phyloP scores from a whole-genome alignment of 129 eudicot species.

The Heracleum sosnowskyi region DNA sequence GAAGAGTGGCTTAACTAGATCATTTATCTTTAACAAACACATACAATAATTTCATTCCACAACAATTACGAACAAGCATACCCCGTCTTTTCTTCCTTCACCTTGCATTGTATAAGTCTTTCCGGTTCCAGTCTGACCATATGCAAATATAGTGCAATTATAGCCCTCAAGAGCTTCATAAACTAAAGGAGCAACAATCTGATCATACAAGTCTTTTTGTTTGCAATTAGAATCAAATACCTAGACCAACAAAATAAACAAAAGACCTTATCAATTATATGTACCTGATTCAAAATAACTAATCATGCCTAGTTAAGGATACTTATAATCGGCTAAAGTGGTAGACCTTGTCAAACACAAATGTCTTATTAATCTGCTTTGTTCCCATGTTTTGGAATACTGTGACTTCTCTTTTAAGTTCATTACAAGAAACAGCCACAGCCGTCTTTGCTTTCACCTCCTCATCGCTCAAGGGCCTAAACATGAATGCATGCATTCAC shows the following conservation, averaged over 20 bases:
- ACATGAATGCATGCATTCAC: neutral
- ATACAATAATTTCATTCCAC: neutral
- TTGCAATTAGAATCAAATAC: conserved; percentile 48
- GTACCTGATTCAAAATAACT: conserved; percentile 3
- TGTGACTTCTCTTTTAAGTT: conserved; percentile 37
- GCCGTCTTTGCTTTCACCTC: conserved; percentile 38
- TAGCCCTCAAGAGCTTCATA: conserved; percentile 55
- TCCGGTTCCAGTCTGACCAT: conserved; percentile 70
- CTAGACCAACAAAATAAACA: conserved; percentile 19
- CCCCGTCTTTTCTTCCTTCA: conserved; percentile 54
- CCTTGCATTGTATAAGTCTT: conserved; percentile 70
- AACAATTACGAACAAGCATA: conserved; percentile 11
- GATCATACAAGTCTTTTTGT: conserved; percentile 55
- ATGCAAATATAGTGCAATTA: conserved; percentile 61
- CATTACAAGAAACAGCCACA: conserved; percentile 38
- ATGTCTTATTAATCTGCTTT: conserved; percentile 48
- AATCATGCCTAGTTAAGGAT: neutral
- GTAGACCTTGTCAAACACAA: conserved; percentile 46
- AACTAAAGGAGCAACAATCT: conserved; percentile 47
- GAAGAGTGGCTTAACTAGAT: neutral
- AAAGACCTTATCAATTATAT: conserved; percentile 1
- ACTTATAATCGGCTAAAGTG: neutral
- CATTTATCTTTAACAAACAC: neutral
- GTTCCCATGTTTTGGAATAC: conserved; percentile 40
- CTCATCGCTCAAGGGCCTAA: conserved; percentile 53